These are phyloP conservation scores for Ogataea pini DNA, from an alignment of 805 yeast genomes.

Conservation along the genomic window DNA sequence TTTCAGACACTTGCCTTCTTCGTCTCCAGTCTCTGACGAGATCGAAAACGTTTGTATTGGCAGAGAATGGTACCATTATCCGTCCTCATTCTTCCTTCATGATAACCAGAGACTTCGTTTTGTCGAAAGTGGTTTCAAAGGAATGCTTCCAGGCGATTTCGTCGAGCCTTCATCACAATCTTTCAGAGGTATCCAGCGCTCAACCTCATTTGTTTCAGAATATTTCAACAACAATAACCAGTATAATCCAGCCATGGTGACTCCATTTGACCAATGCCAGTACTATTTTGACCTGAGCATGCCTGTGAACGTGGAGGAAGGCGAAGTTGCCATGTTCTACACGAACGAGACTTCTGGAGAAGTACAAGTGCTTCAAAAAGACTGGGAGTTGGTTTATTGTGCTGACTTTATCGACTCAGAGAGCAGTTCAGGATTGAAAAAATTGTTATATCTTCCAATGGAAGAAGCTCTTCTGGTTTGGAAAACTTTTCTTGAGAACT, in stretches of 20 bases:
- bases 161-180: slow-evolving; percentile 36
- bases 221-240: slow-evolving; percentile 76
- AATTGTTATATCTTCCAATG: slow-evolving; percentile 43
- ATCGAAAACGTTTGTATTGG: slow-evolving; percentile 77
- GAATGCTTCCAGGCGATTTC: slow-evolving; percentile 87
- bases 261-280: slow-evolving; percentile 55
- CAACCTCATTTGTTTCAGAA: slow-evolving; percentile 52
- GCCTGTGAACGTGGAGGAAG: slow-evolving; percentile 44
- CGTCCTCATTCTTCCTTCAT: slow-evolving; percentile 81
- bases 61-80: slow-evolving; percentile 92
- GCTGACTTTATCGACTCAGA: slow-evolving; percentile 53
- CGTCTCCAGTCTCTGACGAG: slow-evolving; percentile 15
- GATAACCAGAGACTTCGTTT: slow-evolving; percentile 63
- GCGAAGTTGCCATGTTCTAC: slow-evolving; percentile 40
- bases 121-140: slow-evolving; percentile 77
- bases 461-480: slow-evolving; percentile 3
- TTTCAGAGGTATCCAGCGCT: slow-evolving; percentile 26
- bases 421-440: slow-evolving; percentile 53
- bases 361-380: slow-evolving; percentile 18
- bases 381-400: slow-evolving; percentile 55
- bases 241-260: slow-evolving; percentile 61
- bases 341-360: slow-evolving; percentile 16
- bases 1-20: slow-evolving; percentile 44
- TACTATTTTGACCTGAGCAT: slow-evolving; percentile 66
- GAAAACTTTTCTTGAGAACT: not conserved